A percentile compares a stretch with the other conserved stretches of the same genome.
phyloP scores from a whole-genome alignment of 1,284 basidiomycete genomes.

The Malassezia furfur region DNA sequence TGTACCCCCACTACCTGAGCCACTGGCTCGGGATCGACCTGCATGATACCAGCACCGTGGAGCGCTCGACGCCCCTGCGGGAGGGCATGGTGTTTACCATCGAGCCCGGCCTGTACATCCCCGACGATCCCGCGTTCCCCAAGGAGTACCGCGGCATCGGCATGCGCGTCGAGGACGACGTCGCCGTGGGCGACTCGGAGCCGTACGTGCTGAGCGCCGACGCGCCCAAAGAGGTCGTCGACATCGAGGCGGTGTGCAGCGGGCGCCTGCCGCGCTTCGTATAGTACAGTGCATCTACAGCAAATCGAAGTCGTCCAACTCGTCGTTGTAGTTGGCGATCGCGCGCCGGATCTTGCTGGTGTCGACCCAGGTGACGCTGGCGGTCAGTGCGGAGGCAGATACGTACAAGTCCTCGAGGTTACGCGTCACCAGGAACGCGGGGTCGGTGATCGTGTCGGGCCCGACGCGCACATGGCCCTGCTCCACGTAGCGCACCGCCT shows the following conservation, averaged over 20 bases:
- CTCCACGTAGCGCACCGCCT: constrained; percentile 95
- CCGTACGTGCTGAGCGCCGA: constrained; percentile 33
- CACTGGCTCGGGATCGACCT: constrained; percentile 70
- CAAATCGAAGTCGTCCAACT: constrained; percentile 52
- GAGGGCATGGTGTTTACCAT: constrained; percentile 39
- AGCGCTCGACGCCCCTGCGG: constrained; percentile 28
- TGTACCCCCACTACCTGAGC: constrained; percentile 78
- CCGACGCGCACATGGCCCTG: constrained; percentile 97
- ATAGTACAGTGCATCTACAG: constrained; percentile 19
- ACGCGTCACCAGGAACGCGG: constrained; percentile 81
- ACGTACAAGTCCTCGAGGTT: constrained; percentile 86
- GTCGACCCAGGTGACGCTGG: constrained; percentile 88
- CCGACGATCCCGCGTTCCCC: constrained; percentile 32
- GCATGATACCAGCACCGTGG: constrained; percentile 40
- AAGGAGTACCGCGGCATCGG: constrained; percentile 40
- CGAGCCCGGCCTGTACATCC: constrained; percentile 45
- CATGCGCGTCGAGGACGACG: constrained; percentile 45
- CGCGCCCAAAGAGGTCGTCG: constrained; percentile 40
- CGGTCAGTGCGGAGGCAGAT: no score
- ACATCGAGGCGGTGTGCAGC: constrained; percentile 39
- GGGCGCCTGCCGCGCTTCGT: constrained; percentile 2
- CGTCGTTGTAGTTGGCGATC: constrained; percentile 91
- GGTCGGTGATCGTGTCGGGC: constrained; percentile 89
- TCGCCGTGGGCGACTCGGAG: constrained; percentile 26
- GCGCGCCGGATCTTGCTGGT: constrained; percentile 92